Evolutionary conservation across 1,139 yeast species (phyloP), one percentile per base, ranked within the genome.

Genomic region (Yamadazyma buinensis): DNA sequence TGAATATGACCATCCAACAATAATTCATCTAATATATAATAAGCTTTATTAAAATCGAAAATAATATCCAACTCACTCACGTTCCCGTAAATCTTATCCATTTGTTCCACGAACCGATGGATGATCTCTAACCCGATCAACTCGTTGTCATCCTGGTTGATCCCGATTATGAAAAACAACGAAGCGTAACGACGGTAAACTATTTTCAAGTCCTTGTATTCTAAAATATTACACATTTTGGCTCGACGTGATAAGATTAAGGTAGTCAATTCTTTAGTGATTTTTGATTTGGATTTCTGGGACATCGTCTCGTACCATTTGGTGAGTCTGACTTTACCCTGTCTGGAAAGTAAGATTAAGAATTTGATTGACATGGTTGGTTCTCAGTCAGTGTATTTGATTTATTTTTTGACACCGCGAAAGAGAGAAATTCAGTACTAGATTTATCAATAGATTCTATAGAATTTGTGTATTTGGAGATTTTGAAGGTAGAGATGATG

Each of bases 61-160:
- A 92, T 92, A 42, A 92, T 88, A 59, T 90, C 95, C 50, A 86
- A 63, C 54, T 88, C 97, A 61, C 96, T 85, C 15, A 92, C 98
- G 54, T 88, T 92, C n/a, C 97, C 97, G 54, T 86, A 92, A 48
- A 88, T 79, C 52, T 84, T 83, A 65, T 92, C 99, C 95, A 92
- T 87, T 49, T 86, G 88, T 58, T 94, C 98, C 32, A 94, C 99
- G 55, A 82, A 94, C 40, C 97, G 70, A 55, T 94, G 98, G 35
- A 94, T 82, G 21, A 84, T 69, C 51, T 94, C 98, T 40, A 94
- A 67, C 1, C 95, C 80, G 37, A 87, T 62, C 46, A 94, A 70
- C 56, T 92, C 98, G 54, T 94, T 94, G 52, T 86, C 96, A 36
- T 80, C 85, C 26, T 75, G 73, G 28, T 84, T 90, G 29, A 90